phyloP scores from a whole-genome alignment of 2,329 filamentous ascomycete species.

The Fusarium verrucosum region DNA sequence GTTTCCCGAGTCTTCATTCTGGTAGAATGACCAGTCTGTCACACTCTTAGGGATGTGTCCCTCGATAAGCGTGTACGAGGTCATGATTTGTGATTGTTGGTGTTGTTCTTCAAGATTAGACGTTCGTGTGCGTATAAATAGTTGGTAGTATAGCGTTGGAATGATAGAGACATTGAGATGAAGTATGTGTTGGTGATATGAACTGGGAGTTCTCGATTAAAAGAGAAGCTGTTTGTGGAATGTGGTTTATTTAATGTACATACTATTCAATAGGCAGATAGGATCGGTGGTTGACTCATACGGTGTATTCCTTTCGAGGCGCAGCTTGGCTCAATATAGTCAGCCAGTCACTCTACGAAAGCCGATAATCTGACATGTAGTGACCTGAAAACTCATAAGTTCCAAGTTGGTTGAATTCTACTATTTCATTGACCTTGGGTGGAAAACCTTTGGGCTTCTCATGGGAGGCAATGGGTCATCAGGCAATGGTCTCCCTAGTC shows the following conservation, averaged over 20 bases:
- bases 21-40: neutral
- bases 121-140: neutral
- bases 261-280: too few relatives aligned
- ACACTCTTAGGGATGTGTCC: conserved; percentile 9
- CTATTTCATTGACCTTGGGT: neutral
- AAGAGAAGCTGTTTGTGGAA: too few relatives aligned
- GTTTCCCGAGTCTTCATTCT: neutral
- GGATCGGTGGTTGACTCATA: conserved; percentile 7
- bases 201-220: neutral
- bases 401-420: neutral
- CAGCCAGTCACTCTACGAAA: neutral
- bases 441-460: neutral
- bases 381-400: neutral
- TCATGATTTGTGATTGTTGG: neutral
- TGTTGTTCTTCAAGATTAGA: neutral
- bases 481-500: too few relatives aligned
- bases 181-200: neutral
- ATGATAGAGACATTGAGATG: neutral
- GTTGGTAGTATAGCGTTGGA: neutral
- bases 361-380: neutral
- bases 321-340: neutral
- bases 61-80: neutral
- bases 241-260: too few relatives aligned
- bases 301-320: neutral
- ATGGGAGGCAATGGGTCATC: neutral